Conservation (phyloP, 1,284 basidiomycete genomes). For the Grifola frondosa region DNA sequence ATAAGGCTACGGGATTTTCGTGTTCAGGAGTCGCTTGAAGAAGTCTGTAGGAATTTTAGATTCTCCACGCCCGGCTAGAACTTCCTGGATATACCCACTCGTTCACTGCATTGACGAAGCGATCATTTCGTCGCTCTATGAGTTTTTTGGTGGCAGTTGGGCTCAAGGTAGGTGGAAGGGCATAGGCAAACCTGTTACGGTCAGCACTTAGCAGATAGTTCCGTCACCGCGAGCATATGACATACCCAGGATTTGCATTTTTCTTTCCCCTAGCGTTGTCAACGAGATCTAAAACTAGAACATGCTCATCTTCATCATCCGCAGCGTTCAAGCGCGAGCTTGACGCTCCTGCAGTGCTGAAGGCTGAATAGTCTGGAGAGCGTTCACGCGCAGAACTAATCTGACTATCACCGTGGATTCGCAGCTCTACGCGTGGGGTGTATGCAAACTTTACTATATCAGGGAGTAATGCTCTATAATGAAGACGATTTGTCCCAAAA, state of each 20-base stretch:
- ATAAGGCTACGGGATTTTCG: constrained; percentile 62
- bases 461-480: constrained; percentile 71
- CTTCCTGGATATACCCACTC: constrained; percentile 56
- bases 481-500: background rate
- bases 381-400: constrained; percentile 19
- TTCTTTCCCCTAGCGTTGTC: constrained; percentile 52
- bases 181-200: constrained; percentile 38
- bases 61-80: no score
- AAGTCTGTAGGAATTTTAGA: constrained; percentile 49
- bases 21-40: constrained; percentile 51
- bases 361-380: constrained; percentile 42
- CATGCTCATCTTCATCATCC: constrained; percentile 54
- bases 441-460: constrained; percentile 84
- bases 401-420: constrained; percentile 49
- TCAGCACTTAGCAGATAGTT: no score
- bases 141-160: constrained; percentile 66
- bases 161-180: constrained; percentile 50
- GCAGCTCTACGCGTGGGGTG: constrained; percentile 65
- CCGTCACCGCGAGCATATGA: no score
- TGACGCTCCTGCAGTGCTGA: constrained; percentile 10
- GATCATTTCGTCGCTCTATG: constrained; percentile 69
- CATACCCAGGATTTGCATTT: constrained; percentile 28
- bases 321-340: constrained; percentile 13
- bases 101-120: constrained; percentile 68
- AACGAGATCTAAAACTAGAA: constrained; percentile 74